Base-by-base conservation (phyloP, 306 rosid species). In the Cicer judaicum region DNA sequence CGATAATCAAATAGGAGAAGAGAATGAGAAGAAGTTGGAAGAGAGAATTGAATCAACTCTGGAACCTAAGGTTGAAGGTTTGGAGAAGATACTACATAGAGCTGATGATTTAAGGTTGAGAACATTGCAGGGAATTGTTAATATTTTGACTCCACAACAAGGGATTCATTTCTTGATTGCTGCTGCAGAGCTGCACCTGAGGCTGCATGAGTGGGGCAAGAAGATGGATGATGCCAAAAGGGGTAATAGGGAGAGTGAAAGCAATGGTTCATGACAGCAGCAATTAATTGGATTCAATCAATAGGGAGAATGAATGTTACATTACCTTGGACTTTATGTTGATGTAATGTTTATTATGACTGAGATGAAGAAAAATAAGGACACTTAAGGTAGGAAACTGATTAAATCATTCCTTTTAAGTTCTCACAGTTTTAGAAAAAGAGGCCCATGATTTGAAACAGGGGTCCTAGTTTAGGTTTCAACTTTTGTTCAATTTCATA, bases 151-250 rank as follows among this genome's bases (percentile, higher is more conserved):
- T 50, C 82, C 80, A 56, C 44, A 68, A 18, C 91, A 86, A 52
- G 84, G 82, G 2, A 70, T 86, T 1, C 85, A 91, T 15, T 88
- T 87, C 83, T 75, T 89, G 59, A 89, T 89, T 74, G 85, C 88
- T 21, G 88, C 92, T 61, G 91, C 88, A 2, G 96, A 86, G 65
- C 55, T 86, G 60, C 86, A 86, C 62, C 53, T 79, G 76, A 85
- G 92, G 85, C 1, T 90, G 4, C 96, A 90, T 66, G 89, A 90
- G 0, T 87, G 91, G 97, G 91, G 91, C 0, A 70, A 19, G 76
- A 85, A 74, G 80, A 81, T 61, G 48, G 89, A 88, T 60, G 84
- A 84, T 55, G 83, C 84, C 0, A 79, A 54, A 43, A 77, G 50
- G 59, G 46, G 61, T 0, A 40, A 41, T 57, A 18, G 16, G 64